Conservation (phyloP, 2,329 filamentous ascomycete genomes). For the Chaetomiaceae sp. region DNA sequence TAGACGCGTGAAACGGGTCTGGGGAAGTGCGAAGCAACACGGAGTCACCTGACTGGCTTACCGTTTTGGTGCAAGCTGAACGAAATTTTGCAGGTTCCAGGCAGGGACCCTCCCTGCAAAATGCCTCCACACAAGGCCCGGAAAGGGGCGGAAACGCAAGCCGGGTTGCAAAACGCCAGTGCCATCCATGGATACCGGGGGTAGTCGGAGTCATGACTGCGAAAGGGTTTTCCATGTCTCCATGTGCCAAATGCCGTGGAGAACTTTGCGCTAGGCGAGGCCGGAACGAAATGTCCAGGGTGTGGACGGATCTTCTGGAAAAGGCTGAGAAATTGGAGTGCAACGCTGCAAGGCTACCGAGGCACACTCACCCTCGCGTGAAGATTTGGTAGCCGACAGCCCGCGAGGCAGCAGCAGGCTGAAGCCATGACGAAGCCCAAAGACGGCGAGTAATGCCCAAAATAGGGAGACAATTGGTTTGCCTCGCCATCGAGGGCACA, state of each 20-base stretch:
- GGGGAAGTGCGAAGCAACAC: slow-evolving; percentile 16
- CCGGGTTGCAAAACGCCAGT: slow-evolving; percentile 13
- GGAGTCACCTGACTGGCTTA: slow-evolving; percentile 23
- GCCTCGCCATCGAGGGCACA: not conserved
- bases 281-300: slow-evolving; percentile 6
- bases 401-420: slow-evolving; percentile 19
- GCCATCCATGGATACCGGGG: slow-evolving; percentile 10
- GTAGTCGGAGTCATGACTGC: not conserved
- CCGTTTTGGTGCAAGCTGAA: slow-evolving; percentile 14
- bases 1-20: slow-evolving; percentile 23
- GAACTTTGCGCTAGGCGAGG: slow-evolving; percentile 8
- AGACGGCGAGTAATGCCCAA: not conserved
- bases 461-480: not conserved
- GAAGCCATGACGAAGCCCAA: not conserved
- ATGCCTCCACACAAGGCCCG: not conserved
- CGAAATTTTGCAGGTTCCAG: not conserved
- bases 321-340: slow-evolving; percentile 15
- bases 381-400: slow-evolving; percentile 18
- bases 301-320: slow-evolving; percentile 9
- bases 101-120: slow-evolving; percentile 13
- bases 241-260: slow-evolving; percentile 15
- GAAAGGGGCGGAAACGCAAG: slow-evolving; percentile 22
- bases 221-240: slow-evolving; percentile 4
- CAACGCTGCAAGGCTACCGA: slow-evolving; percentile 26
- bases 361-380: slow-evolving; percentile 17